A percentile compares a stretch with the other conserved stretches of the same genome.
Evolutionary conservation across 2,329 filamentous ascomycete genomes (phyloP).

Genomic region (Botrytis hyacinthi): DNA sequence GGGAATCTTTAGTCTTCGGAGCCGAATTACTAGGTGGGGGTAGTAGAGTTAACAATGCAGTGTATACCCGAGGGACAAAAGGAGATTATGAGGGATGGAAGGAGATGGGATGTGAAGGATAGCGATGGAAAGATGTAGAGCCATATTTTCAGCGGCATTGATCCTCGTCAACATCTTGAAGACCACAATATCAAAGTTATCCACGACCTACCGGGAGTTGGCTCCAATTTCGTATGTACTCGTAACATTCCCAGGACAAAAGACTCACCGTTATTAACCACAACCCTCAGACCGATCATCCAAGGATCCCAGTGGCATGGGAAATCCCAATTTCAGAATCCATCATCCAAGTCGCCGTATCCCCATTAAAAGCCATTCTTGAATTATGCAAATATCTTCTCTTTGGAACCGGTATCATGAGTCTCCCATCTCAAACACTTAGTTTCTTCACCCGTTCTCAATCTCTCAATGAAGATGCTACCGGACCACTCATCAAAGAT

Average conservation of each 20-base stretch:
- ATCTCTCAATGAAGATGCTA: conserved; percentile 13
- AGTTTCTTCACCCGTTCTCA: conserved; percentile 14
- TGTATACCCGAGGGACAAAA: conserved; percentile 41
- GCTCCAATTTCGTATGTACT: conserved; percentile 13
- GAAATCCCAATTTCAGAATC: conserved; percentile 20
- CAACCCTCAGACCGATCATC: conserved; percentile 11
- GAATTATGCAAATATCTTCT: conserved; percentile 21
- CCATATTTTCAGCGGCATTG: conserved; percentile 41
- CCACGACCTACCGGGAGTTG: conserved; percentile 16
- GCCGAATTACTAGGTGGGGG: conserved; percentile 41
- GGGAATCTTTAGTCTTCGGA: not conserved
- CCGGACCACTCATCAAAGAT: not conserved
- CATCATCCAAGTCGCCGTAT: not conserved
- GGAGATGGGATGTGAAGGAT: conserved; percentile 46
- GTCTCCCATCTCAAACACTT: not conserved
- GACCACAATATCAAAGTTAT: conserved; percentile 17
- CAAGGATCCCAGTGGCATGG: conserved; percentile 16
- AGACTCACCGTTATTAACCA: not conserved
- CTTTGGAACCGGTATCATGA: conserved; percentile 18
- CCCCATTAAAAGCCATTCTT: conserved; percentile 4
- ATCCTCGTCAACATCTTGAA: conserved; percentile 15
- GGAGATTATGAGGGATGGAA: conserved; percentile 47
- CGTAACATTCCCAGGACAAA: not conserved
- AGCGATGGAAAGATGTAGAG: conserved; percentile 44
- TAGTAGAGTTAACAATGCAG: conserved; percentile 43